Evolutionary conservation across 2,329 filamentous ascomycete genomes (phyloP).

Genomic region (Diaporthe caulivora): DNA sequence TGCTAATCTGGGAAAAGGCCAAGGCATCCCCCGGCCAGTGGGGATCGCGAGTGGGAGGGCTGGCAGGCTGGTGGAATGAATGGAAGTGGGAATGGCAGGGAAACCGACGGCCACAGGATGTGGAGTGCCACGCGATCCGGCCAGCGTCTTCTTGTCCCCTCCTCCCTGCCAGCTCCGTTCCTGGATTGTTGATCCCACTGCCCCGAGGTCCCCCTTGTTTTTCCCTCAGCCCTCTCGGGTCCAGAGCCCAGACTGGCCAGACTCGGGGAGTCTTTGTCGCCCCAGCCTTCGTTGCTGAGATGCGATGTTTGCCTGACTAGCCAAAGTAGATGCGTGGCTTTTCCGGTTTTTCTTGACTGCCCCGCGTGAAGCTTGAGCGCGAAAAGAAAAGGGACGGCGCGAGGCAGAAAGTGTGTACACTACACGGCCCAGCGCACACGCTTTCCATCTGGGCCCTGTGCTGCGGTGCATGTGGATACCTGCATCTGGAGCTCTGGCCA

Average conservation of each 20-base stretch:
- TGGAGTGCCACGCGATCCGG: conserved; percentile 39
- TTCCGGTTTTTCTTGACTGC: background rate
- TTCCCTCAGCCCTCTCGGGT: conserved; percentile 3
- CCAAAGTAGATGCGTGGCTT: background rate
- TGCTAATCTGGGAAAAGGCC: conserved; percentile 39
- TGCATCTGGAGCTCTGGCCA: conserved; percentile 34
- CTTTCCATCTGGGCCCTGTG: conserved; percentile 4
- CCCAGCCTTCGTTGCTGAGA: background rate
- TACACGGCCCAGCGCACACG: background rate
- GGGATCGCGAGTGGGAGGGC: background rate
- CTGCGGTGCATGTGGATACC: conserved; percentile 10
- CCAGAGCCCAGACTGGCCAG: background rate
- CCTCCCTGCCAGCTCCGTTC: conserved; percentile 7
- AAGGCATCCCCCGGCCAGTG: conserved; percentile 29
- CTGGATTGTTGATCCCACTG: conserved; percentile 28
- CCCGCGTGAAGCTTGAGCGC: background rate
- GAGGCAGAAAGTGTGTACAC: background rate
- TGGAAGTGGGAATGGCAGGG: conserved; percentile 25
- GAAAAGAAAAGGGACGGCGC: background rate
- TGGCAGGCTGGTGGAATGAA: background rate
- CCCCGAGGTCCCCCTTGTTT: conserved; percentile 8
- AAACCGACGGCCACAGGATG: conserved; percentile 17
- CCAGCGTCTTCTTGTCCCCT: conserved; percentile 1
- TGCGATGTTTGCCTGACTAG: too few relatives aligned
- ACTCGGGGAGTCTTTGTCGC: too few relatives aligned